Base-by-base conservation (phyloP, 257 asterid genomes). In the Nemophila menziesii region DNA sequence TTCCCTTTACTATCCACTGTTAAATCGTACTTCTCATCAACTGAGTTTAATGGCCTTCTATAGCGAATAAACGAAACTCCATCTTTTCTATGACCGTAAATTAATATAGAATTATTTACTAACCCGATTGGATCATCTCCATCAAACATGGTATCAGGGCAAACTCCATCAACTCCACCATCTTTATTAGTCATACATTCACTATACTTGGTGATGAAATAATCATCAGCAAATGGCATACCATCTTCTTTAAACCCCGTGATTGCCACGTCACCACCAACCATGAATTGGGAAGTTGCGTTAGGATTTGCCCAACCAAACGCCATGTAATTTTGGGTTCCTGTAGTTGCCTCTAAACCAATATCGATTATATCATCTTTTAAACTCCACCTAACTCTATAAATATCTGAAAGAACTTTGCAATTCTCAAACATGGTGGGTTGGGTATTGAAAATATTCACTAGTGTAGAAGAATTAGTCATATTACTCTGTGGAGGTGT, bases 291-390 rank as follows among this genome's bases (percentile, higher is more conserved):
- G 49, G 59, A 63, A 0, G 78, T 56, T 9, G 78, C 69, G 56
- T 70, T 76, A 16, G 92, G 92, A 39, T 79, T 63, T 2, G 98
- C 96, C 98, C 98, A 89, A 48, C 98, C 98, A 40, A 89, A 84
- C 5, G 82, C 94, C 98, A 84, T 89, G 40, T 89, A 89, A 63
- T 65, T 60, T 66, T 73, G 68, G 58, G 58, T 56, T 39, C 78
- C 79, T 39, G 68, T 55, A 11, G 90, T 82, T 61, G 85, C 96
- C 70, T 89, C 98, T 65, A 89, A 71, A 33, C 95, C 98, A 54
- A 89, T 65, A 55, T 80, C 96, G 42, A 84, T 47, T 15, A 40
- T 54, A 44, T 55, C 62, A 43, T 66, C 69, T 38, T 58, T 77
- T 23, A 72, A 50, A 48, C 46, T 76, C 98, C 98, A 89, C 68